These are phyloP conservation scores for Hypoxylon rubiginosum DNA, from an alignment of 2,329 filamentous ascomycete species.

Conservation along the genomic window DNA sequence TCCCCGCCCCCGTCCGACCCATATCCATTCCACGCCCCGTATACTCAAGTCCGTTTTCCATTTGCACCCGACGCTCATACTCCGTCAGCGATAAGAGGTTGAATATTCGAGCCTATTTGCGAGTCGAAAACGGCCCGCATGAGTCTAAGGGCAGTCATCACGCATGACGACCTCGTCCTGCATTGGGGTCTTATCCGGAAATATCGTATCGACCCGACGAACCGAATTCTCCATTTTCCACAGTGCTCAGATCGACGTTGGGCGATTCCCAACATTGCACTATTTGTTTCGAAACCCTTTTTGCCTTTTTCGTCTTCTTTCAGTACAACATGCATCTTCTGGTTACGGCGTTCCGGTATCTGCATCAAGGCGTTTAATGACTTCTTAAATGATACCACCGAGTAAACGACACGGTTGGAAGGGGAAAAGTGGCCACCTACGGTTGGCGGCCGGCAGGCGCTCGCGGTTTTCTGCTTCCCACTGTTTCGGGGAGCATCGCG, in stretches of 20 bases:
- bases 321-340: conserved; percentile 40
- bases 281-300: conserved; percentile 18
- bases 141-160: not conserved
- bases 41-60: conserved; percentile 63
- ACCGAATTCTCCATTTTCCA: not conserved
- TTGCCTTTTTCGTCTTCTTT: conserved; percentile 19
- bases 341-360: conserved; percentile 33
- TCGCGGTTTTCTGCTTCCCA: conserved; percentile 13
- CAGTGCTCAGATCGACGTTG: conserved; percentile 11
- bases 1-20: conserved; percentile 38
- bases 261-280: conserved; percentile 15
- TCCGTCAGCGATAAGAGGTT: conserved; percentile 63
- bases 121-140: not conserved
- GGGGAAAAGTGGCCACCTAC: conserved; percentile 25
- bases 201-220: not conserved
- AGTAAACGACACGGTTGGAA: conserved; percentile 40
- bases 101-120: conserved; percentile 27
- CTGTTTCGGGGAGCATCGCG: conserved; percentile 13
- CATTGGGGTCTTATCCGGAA: not conserved
- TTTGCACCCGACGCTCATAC: conserved; percentile 64
- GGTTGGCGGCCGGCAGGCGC: conserved; percentile 1
- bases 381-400: conserved; percentile 37
- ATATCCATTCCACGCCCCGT: conserved; percentile 53
- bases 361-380: conserved; percentile 38
- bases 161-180: not conserved